A percentile compares a stretch with the other conserved stretches of the same genome.
Evolutionary conservation across 805 yeast genomes (phyloP).

Genomic region (Pichia gijzeniarum): DNA sequence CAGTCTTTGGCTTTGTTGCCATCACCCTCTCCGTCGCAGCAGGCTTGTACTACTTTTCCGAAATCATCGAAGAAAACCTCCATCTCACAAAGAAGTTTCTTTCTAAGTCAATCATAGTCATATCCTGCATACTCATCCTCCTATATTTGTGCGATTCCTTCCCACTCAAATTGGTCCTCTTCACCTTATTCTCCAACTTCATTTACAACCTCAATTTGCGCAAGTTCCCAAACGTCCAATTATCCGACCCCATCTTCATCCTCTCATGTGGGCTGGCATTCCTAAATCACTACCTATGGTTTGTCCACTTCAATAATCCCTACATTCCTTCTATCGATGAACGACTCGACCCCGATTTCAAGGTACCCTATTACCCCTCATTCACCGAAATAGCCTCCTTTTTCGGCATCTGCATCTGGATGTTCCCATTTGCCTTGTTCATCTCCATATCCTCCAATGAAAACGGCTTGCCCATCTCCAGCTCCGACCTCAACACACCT

Average conservation of each 20-base stretch:
- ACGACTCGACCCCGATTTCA: constrained; percentile 50
- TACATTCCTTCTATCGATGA: constrained; percentile 62
- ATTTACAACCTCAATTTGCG: constrained; percentile 72
- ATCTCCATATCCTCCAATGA: constrained; percentile 91
- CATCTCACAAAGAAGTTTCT: constrained; percentile 74
- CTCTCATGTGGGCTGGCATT: constrained; percentile 67
- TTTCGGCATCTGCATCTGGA: constrained; percentile 90
- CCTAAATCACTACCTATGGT: constrained; percentile 85
- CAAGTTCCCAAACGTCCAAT: constrained; percentile 76
- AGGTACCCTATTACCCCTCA: constrained; percentile 64
- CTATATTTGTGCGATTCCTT: constrained; percentile 70
- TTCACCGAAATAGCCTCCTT: constrained; percentile 92
- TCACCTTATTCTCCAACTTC: constrained; percentile 64
- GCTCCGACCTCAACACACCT: constrained; percentile 18
- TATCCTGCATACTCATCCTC: constrained; percentile 43
- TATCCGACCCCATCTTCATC: constrained; percentile 66
- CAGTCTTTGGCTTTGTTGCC: constrained; percentile 52
- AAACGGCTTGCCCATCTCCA: constrained; percentile 61
- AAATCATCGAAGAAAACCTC: constrained; percentile 88
- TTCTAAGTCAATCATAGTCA: constrained; percentile 51
- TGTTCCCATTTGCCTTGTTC: constrained; percentile 86
- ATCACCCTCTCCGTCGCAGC: constrained; percentile 68
- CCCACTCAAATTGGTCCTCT: constrained; percentile 60
- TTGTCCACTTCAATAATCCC: constrained; percentile 70
- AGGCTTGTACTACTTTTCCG: constrained; percentile 86